Evolutionary conservation across 2,329 filamentous ascomycete genomes (phyloP).

Genomic region (Diaporthe sp.): DNA sequence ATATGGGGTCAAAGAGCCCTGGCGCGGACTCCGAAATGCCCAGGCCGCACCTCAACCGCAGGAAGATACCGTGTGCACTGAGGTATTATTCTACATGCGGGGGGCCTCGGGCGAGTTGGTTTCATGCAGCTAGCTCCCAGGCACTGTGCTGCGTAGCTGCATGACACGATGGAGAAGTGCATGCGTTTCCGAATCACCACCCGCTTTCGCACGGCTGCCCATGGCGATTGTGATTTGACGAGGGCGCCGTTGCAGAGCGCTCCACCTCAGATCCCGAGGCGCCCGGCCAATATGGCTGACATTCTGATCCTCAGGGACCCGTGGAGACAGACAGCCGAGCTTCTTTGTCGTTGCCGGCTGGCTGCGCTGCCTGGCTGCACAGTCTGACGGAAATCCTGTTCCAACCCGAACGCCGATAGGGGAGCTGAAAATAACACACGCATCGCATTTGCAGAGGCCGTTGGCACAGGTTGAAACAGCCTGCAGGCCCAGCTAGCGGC

Average conservation of each 20-base stretch:
- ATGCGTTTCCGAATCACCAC: conserved; percentile 28
- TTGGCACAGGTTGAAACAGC: conserved; percentile 24
- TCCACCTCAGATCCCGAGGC: conserved; percentile 10
- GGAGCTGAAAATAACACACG: conserved; percentile 26
- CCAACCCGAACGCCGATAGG: background rate
- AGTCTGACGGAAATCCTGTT: conserved; percentile 9
- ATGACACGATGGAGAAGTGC: conserved; percentile 19
- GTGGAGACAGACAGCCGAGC: conserved; percentile 14
- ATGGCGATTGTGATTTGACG: conserved; percentile 28
- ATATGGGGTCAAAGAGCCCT: background rate
- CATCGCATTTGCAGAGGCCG: conserved; percentile 18
- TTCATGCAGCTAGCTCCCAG: conserved; percentile 18
- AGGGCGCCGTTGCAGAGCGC: background rate
- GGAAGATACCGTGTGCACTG: background rate
- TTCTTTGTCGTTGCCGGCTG: conserved; percentile 1
- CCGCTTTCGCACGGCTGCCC: conserved; percentile 2
- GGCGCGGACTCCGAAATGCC: background rate
- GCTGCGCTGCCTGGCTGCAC: conserved; percentile 4
- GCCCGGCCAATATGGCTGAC: conserved; percentile 22
- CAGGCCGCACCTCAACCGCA: background rate
- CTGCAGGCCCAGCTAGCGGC: conserved; percentile 8
- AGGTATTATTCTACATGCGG: conserved; percentile 28
- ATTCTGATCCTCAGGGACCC: conserved; percentile 4
- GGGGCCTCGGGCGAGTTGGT: conserved; percentile 1
- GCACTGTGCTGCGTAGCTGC: conserved; percentile 29